Evolutionary conservation across 1,284 basidiomycete species (phyloP).

Genomic region (Malassezia vespertilionis): DNA sequence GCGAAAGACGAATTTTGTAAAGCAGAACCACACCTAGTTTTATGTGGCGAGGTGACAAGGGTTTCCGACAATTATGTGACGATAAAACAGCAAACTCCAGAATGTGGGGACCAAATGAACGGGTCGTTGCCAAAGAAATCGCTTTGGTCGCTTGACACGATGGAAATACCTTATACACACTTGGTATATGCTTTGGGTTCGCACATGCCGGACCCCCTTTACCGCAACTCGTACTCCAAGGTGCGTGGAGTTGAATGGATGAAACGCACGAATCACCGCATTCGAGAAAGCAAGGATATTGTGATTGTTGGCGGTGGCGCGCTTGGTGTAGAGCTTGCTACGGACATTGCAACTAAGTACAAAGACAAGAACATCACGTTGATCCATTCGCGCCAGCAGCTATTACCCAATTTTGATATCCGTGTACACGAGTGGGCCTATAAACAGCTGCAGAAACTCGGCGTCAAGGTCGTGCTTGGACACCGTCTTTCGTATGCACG

Average conservation of each 20-base stretch:
- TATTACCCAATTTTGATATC: slow-evolving; percentile 44
- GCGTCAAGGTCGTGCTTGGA: slow-evolving; percentile 42
- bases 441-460: slow-evolving; percentile 30
- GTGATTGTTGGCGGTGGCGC: slow-evolving; percentile 46
- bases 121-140: slow-evolving; percentile 17
- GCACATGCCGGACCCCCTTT: slow-evolving; percentile 43
- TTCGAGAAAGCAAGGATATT: slow-evolving; percentile 31
- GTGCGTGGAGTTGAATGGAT: slow-evolving; percentile 36
- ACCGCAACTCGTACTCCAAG: slow-evolving; percentile 39
- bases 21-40: slow-evolving; percentile 35
- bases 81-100: slow-evolving; percentile 24
- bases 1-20: background rate
- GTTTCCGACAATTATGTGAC: slow-evolving; percentile 39
- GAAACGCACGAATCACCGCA: slow-evolving; percentile 28
- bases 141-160: slow-evolving; percentile 41
- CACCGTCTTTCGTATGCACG: slow-evolving; percentile 40
- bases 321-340: slow-evolving; percentile 41
- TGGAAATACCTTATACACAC: slow-evolving; percentile 42
- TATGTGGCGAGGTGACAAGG: slow-evolving; percentile 36
- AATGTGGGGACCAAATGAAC: background rate
- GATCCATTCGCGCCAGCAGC: slow-evolving; percentile 40
- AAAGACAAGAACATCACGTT: slow-evolving; percentile 34
- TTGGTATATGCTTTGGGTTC: slow-evolving; percentile 45
- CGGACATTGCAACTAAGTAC: slow-evolving; percentile 37
- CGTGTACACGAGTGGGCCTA: slow-evolving; percentile 36